Conservation (phyloP, 1,284 basidiomycete genomes). For the Singerocomus rubriflavus region DNA sequence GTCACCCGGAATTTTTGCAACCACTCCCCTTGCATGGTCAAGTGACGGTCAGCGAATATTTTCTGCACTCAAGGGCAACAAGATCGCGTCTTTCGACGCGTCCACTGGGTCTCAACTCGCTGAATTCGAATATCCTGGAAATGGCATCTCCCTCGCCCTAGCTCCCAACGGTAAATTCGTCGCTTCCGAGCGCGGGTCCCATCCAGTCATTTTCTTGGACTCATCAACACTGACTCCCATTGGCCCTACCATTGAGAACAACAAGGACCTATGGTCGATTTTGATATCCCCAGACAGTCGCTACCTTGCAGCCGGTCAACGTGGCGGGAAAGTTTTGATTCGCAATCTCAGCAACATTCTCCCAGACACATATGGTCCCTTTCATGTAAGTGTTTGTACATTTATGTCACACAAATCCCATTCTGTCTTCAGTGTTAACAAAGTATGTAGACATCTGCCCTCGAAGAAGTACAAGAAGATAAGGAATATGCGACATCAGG, state of each 20-base stretch:
- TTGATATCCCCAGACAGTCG: not conserved
- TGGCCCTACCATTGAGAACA: not conserved
- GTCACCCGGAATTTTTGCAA: accelerated
- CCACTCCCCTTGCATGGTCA: not conserved
- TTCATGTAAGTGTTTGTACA: no score
- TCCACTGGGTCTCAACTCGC: no score
- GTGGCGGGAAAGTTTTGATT: not conserved
- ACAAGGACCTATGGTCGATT: not conserved
- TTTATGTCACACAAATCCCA: not conserved
- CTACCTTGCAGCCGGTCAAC: not conserved
- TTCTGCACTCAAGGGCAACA: not conserved
- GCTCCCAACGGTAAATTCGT: not conserved
- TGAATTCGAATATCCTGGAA: not conserved
- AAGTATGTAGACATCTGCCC: not conserved
- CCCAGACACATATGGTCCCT: no score
- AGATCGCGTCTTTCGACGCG: not conserved
- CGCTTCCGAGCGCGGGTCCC: no score
- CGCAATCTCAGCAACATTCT: not conserved
- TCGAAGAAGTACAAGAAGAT: no score
- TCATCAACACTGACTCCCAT: not conserved
- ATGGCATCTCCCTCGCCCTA: not conserved
- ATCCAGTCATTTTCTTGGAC: not conserved
- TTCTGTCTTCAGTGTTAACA: not conserved
- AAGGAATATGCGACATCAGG: no score
- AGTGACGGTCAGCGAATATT: not conserved